These are phyloP conservation scores for Fusarium floridanum DNA, from an alignment of 2,329 filamentous ascomycete genomes.

Conservation along the genomic window DNA sequence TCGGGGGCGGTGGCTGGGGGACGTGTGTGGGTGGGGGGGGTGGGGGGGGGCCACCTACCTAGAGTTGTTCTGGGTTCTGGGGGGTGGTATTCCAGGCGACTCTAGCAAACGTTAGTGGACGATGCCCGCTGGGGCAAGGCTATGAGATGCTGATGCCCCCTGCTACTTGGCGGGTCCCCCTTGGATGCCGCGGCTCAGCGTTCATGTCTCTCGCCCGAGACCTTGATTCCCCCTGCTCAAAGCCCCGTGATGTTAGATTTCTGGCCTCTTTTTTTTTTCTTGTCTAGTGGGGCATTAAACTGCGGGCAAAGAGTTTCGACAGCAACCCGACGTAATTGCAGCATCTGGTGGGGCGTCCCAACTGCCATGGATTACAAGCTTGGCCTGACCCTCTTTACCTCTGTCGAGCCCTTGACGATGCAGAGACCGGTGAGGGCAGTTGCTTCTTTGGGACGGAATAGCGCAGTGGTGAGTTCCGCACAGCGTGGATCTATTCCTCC, in stretches of 20 bases:
- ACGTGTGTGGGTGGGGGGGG: no score
- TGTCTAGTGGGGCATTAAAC: conserved; percentile 4
- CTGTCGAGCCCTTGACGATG: neutral
- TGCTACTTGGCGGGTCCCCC: conserved; percentile 15
- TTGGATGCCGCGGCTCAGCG: conserved; percentile 33
- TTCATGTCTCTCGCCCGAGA: conserved; percentile 1
- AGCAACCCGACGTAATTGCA: conserved; percentile 32
- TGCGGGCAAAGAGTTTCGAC: conserved; percentile 6
- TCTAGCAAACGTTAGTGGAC: conserved; percentile 8
- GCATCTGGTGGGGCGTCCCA: conserved; percentile 19
- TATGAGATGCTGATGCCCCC: conserved; percentile 5
- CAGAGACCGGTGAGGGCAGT: conserved; percentile 11
- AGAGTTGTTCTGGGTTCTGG: neutral
- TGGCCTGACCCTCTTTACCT: neutral
- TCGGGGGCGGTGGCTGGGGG: no score
- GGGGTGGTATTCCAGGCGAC: conserved; percentile 23
- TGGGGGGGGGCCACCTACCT: no score
- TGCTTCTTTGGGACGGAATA: conserved; percentile 16
- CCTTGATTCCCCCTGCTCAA: conserved; percentile 2
- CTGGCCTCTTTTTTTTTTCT: conserved; percentile 6
- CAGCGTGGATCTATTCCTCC: conserved; percentile 24
- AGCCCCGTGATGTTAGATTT: conserved; percentile 10
- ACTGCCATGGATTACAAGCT: conserved; percentile 18
- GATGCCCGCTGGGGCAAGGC: neutral
- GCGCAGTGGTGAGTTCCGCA: conserved; percentile 2